Conservation (phyloP, 495 filamentous ascomycete genomes). For the Trichoderma erinaceum region DNA sequence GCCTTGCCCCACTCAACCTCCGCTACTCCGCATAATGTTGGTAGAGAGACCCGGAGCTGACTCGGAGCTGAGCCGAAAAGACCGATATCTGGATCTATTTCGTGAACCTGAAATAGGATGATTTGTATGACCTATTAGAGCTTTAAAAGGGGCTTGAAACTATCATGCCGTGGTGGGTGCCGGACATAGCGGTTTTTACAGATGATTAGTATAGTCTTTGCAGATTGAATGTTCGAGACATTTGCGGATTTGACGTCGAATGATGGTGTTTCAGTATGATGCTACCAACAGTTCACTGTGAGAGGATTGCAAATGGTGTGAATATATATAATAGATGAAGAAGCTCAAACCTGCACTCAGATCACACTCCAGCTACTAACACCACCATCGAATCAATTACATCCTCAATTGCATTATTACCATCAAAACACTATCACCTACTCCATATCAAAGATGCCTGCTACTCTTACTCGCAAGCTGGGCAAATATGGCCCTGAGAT, state of each 20-base stretch:
- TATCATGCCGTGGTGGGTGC: neutral
- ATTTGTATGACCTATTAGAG: neutral
- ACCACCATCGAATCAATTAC: neutral
- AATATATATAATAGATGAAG: no score
- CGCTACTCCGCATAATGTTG: neutral
- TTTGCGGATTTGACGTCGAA: neutral
- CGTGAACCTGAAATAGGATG: no score
- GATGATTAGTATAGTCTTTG: neutral
- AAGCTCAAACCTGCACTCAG: neutral
- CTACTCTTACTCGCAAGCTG: conserved; percentile 33
- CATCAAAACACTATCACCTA: neutral
- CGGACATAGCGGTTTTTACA: conserved; percentile 12
- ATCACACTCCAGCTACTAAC: neutral
- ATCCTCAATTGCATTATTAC: neutral
- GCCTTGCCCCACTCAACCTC: neutral
- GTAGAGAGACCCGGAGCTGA: neutral
- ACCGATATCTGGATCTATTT: no score
- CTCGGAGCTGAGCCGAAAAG: neutral
- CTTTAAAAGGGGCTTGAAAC: neutral
- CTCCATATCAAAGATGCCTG: conserved; percentile 1
- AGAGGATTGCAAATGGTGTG: no score
- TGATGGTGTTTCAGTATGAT: neutral
- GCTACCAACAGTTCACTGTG: no score
- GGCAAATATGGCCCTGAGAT: conserved; percentile 51
- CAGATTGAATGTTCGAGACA: neutral